Evolutionary conservation across 129 eudicot species (phyloP), one percentile per base, ranked within the genome.

Genomic region (Helianthus tuberosus): DNA sequence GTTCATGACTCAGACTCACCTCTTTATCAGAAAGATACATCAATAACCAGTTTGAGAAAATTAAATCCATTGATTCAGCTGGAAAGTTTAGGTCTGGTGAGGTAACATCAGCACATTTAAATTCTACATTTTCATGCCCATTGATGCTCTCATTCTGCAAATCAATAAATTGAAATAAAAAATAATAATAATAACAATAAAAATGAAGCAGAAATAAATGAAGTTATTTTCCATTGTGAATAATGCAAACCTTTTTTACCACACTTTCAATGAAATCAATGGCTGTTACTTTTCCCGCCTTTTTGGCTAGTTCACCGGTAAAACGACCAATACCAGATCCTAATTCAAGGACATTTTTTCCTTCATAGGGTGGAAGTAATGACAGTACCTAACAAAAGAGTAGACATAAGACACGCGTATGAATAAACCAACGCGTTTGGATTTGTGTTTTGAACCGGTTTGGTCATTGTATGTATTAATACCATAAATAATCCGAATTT

Each of bases 291-390:
- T 82, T 81, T 5, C 84, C 89, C 39, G 92, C 97, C 80, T 76
- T 91, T 69, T 86, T 77, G 38, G 94, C 99, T 10, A 95, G 66
- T 82, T 95, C 94, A 54, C 96, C 86, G 20, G 99, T 95, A 79
- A 89, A 95, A 82, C 93, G 97, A 75, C 99, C 99, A 78, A 76
- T 87, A 16, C 99, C 99, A 73, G 96, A 94, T 75, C 99, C 99
- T 20, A 95, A 89, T 80, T 91, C 99, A 10, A 95, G 82, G 47
- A 91, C 82, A 29, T 82, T 62, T 78, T 95, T 91, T 35, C 97
- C 97, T 78, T 86, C 97, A 66, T 77, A 91, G 6, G 88, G 67
- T 70, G 99, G 99, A 41, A 95, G 97, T 79, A 91, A 72, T 62
- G 99, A 91, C 25, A 95, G 82, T 17, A 95, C 89, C 99, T 95